Evolutionary conservation across 129 eudicot genomes (phyloP), one percentile per base, ranked within the genome.

Genomic region (Flaveria linearis): DNA sequence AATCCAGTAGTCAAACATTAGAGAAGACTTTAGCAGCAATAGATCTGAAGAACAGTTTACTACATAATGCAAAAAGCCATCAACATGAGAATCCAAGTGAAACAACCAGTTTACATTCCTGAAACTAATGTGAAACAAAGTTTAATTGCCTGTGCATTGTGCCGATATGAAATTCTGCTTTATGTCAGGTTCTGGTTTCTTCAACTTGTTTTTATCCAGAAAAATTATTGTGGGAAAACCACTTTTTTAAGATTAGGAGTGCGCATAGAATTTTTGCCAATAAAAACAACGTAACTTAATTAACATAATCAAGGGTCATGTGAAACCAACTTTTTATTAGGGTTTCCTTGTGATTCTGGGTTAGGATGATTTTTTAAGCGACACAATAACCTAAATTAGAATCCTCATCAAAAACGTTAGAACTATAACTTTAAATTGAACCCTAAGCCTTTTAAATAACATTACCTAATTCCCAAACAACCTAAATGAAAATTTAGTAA

Each of bases 81-180:
- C n/a, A 68, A 73, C 0, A 57, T 36, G 39, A 56, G 42, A 36
- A 53, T 52, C 33, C 13, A 56, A 6, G 22, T 46, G 56, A 62
- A 26, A 61, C 16, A 28, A 18, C 47, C 12, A 26, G 71, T 74
- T 42, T 74, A 72, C 76, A 17, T 15, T 12, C 58, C 66, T 33
- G 50, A 5, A 18, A 36, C 20, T 17, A 1, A 64, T 10, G 79
- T 75, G 5, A 64, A 17, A 49, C 36, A 60, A 58, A 23, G 3
- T 23, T 22, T 12, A 9, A 60, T 4, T 60, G n/a, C 66, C 6
- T 60, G 39, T 23, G n/a, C 3, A 26, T 60, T 23, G 7, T 60
- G 62, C 28, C 28, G 20, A 3, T 17, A 60, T 60, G 66, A 60
- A 60, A 11, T 11, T 25, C 66, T 4, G 0, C 2, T 18, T 18